Base-by-base conservation (phyloP, 768 basidiomycete species). In the Pleurotus djamor region DNA sequence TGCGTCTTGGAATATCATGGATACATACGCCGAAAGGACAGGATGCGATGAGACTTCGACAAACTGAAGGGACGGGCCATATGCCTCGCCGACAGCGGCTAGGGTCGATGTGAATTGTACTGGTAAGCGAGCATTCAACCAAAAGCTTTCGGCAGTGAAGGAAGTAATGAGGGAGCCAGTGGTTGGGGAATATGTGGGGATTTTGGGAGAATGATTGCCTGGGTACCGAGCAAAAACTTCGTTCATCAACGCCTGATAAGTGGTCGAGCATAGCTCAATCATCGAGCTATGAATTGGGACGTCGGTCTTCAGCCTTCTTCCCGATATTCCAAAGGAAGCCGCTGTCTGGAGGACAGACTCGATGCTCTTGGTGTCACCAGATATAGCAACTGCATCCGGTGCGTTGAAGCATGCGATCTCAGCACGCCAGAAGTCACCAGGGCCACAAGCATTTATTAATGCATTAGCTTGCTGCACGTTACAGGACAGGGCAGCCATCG, bases 401-500 rank as follows among this genome's bases (percentile, higher is more conserved):
- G 73, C 60, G 57, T 81, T 81, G 67, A 70, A 76, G 61, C 77
- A 79, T 0, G 69, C 78, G 33, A 81, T 64, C n/a, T 77, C 75
- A 34, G 79, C 62, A 21, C 67, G 52, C 32, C 59, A 65, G 8
- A 56, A 47, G 41, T 9, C 41, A 28, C 33, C 48, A 41, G 28
- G 35, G 34, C 64, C 47, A 14, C 49, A 28, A 3, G 51, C 58
- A n/a, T 1, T 1, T 58, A 76, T 67, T 21, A 78, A 58, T 3
- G 59, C 61, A 37, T 63, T 57, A 5, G 73, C 74, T 0, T 69
- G 64, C 0, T 66, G 63, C 1, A 68, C 58, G 17, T 60, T 63
- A 63, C 80, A 81, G 0, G 69, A 64, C 3, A 81, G 44, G 1
- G 79, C 80, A 2, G 78, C 80, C 81, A 82, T 82, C 0, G 74